Evolutionary conservation across 129 eudicot species (phyloP).

Genomic region (Flaveria bidentis): DNA sequence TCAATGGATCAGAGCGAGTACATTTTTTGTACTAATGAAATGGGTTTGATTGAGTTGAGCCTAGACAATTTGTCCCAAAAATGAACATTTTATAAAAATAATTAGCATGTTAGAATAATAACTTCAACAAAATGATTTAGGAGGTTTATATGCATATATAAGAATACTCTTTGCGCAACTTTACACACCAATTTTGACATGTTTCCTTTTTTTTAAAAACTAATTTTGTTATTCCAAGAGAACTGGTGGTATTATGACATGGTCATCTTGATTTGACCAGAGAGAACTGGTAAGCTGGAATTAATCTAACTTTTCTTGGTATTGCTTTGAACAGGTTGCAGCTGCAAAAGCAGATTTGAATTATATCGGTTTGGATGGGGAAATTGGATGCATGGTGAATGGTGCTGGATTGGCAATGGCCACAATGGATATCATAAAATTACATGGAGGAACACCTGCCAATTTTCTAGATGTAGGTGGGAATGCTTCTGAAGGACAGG

Average conservation of each 20-base stretch:
- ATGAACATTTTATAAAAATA: not conserved
- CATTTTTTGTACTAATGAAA: not conserved
- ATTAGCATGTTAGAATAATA: not conserved
- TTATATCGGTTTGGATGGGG: conserved; percentile 96
- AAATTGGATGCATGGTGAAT: conserved; percentile 98
- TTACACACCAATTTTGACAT: not conserved
- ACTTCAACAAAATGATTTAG: not conserved
- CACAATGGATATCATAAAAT: conserved; percentile 93
- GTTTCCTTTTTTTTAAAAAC: not conserved
- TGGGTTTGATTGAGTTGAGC: not conserved
- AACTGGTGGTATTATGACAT: not conserved
- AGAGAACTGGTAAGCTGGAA: conserved; percentile 2
- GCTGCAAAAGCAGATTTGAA: conserved; percentile 97
- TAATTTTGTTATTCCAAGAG: not conserved
- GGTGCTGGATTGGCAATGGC: conserved; percentile 99
- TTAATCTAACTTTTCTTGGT: conserved; percentile 2
- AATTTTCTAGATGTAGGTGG: conserved; percentile 99
- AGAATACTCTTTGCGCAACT: not conserved
- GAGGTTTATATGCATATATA: not conserved
- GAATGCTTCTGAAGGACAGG: conserved; percentile 96
- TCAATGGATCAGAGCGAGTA: not conserved
- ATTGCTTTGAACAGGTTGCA: conserved; percentile 60
- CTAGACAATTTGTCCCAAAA: not conserved
- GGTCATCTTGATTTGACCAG: conserved; percentile 2
- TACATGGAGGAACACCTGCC: conserved; percentile 99